Base-by-base conservation (phyloP, 31 red algal genomes). In the Pterothamnion heteromorphum region DNA sequence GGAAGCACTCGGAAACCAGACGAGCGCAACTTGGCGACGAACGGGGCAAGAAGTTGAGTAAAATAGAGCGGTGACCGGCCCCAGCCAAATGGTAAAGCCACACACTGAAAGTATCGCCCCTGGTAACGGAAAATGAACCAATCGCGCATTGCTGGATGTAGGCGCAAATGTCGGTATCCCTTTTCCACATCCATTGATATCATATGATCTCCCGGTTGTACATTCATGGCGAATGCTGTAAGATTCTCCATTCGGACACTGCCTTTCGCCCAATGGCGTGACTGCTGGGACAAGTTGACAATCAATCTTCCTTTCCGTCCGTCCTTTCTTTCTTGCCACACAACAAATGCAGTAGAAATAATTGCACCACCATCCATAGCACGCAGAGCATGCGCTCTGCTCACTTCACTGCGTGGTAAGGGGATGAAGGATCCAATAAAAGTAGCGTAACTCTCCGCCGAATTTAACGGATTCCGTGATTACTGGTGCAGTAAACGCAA, bases 21-120 rank as follows among this genome's bases (percentile, higher is more conserved):
- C n/a, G n/a, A n/a, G 1, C 85, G 44, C 43, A 93, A 38, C 34
- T 93, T 28, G 36, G 18, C 58, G 9, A 89, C 58, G 41, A 93
- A 2, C 31, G 23, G 3, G n/a, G 71, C 57, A 14, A 93, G 0
- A 36, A 93, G 4, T 24, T 89, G 76, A 21, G 86, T 80, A 30
- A 89, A 88, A 18, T 31, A 88, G 31, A 93, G 27, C 1, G 43
- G 58, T 2, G 92, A 88, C 1, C 43, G 37, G 2, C 85, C 84
- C 83, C 92, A 89, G 21, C 92, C 92, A 74, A 89, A 93, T 0
- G 43, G 44, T 1, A 93, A 44, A 1, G 92, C 92, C 44, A 93
- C 5, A 28, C 92, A 72, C 4, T 57, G 83, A 32, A 43, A 74
- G n/a, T 35, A 88, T 44, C 37, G 23, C n/a, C 84, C 84, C 1